Evolutionary conservation across 1,284 basidiomycete species (phyloP), one percentile per base, ranked within the genome.

Genomic region (Austroboletus novae-zelandiae): DNA sequence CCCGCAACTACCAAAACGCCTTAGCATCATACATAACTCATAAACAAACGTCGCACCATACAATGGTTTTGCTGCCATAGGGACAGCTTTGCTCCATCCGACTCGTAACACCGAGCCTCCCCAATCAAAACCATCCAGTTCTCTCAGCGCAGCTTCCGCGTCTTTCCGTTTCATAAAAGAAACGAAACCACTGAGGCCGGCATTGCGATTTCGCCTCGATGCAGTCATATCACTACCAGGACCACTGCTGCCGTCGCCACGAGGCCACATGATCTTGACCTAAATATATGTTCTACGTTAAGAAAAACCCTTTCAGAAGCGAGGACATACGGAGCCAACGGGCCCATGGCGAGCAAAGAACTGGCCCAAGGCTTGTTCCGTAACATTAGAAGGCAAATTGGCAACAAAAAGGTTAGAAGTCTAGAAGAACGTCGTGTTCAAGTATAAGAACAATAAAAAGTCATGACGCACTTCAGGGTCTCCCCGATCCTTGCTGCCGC

Each of bases 221-320:
- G 80, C 67, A 23, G 84, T 86, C 78, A 91, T 89, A 50, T 89
- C 84, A 42, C 83, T 78, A 2, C 88, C 89, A 45, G 85, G 84
- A 30, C 85, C 86, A n/a, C 67, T 57, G 3, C 76, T 73, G 4
- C 66, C 73, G 60, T 89, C 86, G 6, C 76, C 77, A 48, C 89
- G 79, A 48, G 94, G 94, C 93, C 94, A 98, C 94, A 98, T 96
- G 54, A 98, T 86, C 75, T 97, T 95, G 48, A 91, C 88, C 89
- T 91, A 48, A 51, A 43, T 15, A 35, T 35, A 43, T 17, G 34
- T 35, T 34, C 14, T 41, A 27, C 51, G 46, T 10, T 25, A 13
- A 51, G 35, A 43, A 23, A 42, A 41, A n/a, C 20, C n/a, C 3
- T 2, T 6, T 27, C 13, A 41, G 39, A 37, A 40, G 3, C 1